Conservation (phyloP, 345 rosid genomes). For the Moringa oleifera region DNA sequence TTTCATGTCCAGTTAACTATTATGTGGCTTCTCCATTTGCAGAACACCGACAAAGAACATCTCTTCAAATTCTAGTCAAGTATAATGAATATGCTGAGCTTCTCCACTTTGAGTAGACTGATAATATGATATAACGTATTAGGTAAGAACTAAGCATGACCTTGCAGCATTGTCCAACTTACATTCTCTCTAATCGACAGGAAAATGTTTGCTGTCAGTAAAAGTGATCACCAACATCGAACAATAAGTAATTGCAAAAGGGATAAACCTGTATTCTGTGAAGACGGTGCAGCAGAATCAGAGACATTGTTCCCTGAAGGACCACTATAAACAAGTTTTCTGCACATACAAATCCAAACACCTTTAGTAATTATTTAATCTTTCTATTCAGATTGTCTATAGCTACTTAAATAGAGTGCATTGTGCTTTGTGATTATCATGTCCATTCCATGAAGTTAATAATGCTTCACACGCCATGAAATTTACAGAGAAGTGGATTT, state of each 20-base stretch:
- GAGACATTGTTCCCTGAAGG: constrained; percentile 25
- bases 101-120: too few species aligned
- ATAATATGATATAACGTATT: too few species aligned
- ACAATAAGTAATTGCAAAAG: constrained; percentile 9
- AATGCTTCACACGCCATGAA: too few species aligned
- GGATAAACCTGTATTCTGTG: constrained; percentile 38
- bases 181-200: too few species aligned
- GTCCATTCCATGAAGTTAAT: neutral
- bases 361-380: constrained; percentile 4
- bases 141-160: too few species aligned
- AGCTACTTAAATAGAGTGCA: neutral
- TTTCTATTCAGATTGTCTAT: constrained; percentile 2
- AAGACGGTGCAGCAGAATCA: constrained; percentile 26
- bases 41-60: neutral
- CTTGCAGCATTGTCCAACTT: too few species aligned
- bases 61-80: neutral
- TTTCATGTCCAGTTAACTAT: neutral
- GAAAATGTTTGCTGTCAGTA: too few species aligned
- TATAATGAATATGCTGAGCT: too few species aligned
- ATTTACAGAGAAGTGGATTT: too few species aligned
- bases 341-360: constrained; percentile 24
- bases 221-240: neutral
- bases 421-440: neutral
- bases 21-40: neutral
- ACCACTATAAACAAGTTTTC: constrained; percentile 48